Conservation (phyloP, 805 yeast species). For the Limtongozyma cylindracea region DNA sequence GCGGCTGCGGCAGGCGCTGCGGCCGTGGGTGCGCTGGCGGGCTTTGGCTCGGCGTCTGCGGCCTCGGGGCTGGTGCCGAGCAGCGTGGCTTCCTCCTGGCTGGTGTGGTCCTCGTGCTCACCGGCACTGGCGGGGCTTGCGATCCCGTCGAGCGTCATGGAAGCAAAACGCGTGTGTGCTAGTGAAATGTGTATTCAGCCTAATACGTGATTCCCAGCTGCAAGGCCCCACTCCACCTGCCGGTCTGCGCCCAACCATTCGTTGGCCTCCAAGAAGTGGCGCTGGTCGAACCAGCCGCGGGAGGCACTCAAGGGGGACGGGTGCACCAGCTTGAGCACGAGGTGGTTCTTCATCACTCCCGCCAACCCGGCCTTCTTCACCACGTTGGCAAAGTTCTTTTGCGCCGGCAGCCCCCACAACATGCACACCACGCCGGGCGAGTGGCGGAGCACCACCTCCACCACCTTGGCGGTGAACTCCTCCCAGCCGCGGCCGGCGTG, state of each 20-base stretch:
- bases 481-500: conserved; percentile 91
- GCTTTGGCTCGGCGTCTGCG: no score
- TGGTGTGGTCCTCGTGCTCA: no score
- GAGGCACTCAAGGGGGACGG: conserved; percentile 90
- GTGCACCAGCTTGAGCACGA: conserved; percentile 55
- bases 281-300: conserved; percentile 54
- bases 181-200: no score
- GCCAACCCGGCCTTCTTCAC: conserved; percentile 69
- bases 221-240: no score
- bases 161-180: no score
- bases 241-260: conserved; percentile 50
- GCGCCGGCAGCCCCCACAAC: conserved; percentile 71
- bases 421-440: conserved; percentile 45
- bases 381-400: conserved; percentile 14
- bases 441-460: conserved; percentile 19
- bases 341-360: conserved; percentile 34
- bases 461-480: conserved; percentile 50
- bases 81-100: no score
- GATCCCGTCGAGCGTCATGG: no score
- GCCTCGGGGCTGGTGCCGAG: no score
- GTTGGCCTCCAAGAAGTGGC: conserved; percentile 54
- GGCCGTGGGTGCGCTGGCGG: no score
- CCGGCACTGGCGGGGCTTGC: no score
- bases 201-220: no score
- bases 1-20: no score